Evolutionary conservation across 2,329 filamentous ascomycete species (phyloP).

Genomic region (Pseudogymnoascus sp.): DNA sequence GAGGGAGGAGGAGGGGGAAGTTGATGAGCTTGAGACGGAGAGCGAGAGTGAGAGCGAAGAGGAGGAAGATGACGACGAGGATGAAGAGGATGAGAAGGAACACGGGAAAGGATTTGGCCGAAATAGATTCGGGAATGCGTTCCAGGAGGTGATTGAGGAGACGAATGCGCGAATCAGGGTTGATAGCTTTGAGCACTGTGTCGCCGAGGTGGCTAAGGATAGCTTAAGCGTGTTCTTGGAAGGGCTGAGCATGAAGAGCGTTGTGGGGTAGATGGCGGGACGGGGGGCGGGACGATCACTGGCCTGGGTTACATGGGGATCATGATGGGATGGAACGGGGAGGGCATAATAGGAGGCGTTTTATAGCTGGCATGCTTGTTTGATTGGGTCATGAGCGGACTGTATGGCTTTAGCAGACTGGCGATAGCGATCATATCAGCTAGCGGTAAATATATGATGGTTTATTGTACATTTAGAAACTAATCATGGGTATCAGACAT

Average conservation of each 20-base stretch:
- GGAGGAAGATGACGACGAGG: slow-evolving; percentile 39
- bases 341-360: slow-evolving; percentile 1
- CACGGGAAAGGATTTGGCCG: slow-evolving; percentile 60
- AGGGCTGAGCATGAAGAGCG: slow-evolving; percentile 80
- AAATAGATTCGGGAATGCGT: slow-evolving; percentile 89
- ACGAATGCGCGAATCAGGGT: slow-evolving; percentile 84
- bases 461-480: neutral
- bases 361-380: slow-evolving; percentile 8
- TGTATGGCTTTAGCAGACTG: slow-evolving; percentile 7
- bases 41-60: slow-evolving; percentile 42
- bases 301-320: neutral
- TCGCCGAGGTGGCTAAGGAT: slow-evolving; percentile 96
- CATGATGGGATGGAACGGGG: neutral
- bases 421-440: slow-evolving; percentile 2
- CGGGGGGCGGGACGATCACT: neutral
- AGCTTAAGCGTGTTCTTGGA: slow-evolving; percentile 87
- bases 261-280: slow-evolving; percentile 46
- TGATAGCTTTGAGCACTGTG: slow-evolving; percentile 94
- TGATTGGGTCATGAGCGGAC: slow-evolving; percentile 5
- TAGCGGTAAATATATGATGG: neutral
- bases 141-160: slow-evolving; percentile 88
- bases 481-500: neutral
- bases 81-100: slow-evolving; percentile 45
- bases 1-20: slow-evolving; percentile 36
- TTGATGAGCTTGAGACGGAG: slow-evolving; percentile 45